Conservation (phyloP, 441 rosid genomes). For the Populus tomentosa region DNA sequence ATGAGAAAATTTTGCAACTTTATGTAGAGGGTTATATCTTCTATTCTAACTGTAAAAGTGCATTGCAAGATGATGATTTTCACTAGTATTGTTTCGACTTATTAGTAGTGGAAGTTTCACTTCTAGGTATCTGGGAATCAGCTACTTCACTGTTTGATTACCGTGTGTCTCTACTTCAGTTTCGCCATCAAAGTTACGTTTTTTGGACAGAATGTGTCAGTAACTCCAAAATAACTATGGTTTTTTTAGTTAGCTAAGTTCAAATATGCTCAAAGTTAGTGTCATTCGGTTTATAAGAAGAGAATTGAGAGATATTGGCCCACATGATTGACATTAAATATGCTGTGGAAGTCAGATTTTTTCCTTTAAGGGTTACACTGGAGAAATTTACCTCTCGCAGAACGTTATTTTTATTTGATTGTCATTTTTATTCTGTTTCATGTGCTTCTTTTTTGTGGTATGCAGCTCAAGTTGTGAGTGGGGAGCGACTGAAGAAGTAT, state of each 20-base stretch:
- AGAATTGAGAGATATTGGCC: not conserved
- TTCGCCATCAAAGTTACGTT: not conserved
- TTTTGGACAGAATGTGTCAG: not conserved
- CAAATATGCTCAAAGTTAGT: not conserved
- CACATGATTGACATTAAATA: not conserved
- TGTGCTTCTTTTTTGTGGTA: not conserved
- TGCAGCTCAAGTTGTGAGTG: conserved; percentile 53
- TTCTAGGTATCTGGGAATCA: too few relatives aligned
- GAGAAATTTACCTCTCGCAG: not conserved
- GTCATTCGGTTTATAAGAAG: not conserved
- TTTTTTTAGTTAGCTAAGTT: not conserved
- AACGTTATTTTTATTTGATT: not conserved
- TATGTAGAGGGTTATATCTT: not conserved
- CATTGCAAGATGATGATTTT: not conserved
- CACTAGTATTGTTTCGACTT: too few relatives aligned
- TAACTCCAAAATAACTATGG: not conserved
- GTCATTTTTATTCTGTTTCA: not conserved
- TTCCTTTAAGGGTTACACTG: not conserved
- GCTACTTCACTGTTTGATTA: not conserved
- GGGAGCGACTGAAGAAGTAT: conserved; percentile 52
- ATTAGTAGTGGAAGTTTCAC: too few relatives aligned
- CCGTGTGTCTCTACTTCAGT: not conserved
- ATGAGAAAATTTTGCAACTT: not conserved
- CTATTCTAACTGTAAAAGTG: not conserved
- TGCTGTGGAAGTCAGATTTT: not conserved